These are phyloP conservation scores for Lachnellula willkommii DNA, from an alignment of 2,329 filamentous ascomycete genomes.

Conservation along the genomic window DNA sequence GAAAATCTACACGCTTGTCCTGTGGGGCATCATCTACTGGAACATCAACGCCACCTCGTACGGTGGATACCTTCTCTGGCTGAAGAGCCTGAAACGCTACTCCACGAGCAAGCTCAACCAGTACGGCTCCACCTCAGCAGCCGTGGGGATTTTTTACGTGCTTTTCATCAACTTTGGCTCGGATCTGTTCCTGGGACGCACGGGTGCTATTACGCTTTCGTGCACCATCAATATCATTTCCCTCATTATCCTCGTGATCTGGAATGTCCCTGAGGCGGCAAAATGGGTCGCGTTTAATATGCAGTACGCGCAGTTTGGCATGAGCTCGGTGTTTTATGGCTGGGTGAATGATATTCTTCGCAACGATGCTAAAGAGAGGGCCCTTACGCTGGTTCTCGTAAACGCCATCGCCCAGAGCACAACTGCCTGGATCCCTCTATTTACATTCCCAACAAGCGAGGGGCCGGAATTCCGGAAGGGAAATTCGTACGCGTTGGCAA, in stretches of 20 bases:
- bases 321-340: slow-evolving; percentile 43
- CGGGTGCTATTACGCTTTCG: slow-evolving; percentile 50
- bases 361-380: slow-evolving; percentile 35
- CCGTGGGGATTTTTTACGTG: slow-evolving; percentile 51
- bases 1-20: slow-evolving; percentile 46
- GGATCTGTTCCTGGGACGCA: slow-evolving; percentile 47
- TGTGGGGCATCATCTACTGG: slow-evolving; percentile 52
- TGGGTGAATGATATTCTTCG: slow-evolving; percentile 42
- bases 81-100: slow-evolving; percentile 49
- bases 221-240: slow-evolving; percentile 47
- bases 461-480: slow-evolving; percentile 40
- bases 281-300: slow-evolving; percentile 49
- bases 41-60: slow-evolving; percentile 45
- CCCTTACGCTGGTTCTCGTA: slow-evolving; percentile 38
- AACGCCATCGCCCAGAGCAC: slow-evolving; percentile 42
- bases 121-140: slow-evolving; percentile 47
- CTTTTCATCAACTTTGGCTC: slow-evolving; percentile 50
- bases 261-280: slow-evolving; percentile 50
- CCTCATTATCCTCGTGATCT: slow-evolving; percentile 48
- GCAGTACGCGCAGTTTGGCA: slow-evolving; percentile 38
- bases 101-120: slow-evolving; percentile 44
- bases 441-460: slow-evolving; percentile 43
- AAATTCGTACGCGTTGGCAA: slow-evolving; percentile 12
- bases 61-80: slow-evolving; percentile 51
- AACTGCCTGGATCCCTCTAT: slow-evolving; percentile 42